Percentiles rank a stretch among this genome's conserved stretches.
phyloP scores from a whole-genome alignment of 805 yeast genomes.

The Starmerella tilneyi region DNA sequence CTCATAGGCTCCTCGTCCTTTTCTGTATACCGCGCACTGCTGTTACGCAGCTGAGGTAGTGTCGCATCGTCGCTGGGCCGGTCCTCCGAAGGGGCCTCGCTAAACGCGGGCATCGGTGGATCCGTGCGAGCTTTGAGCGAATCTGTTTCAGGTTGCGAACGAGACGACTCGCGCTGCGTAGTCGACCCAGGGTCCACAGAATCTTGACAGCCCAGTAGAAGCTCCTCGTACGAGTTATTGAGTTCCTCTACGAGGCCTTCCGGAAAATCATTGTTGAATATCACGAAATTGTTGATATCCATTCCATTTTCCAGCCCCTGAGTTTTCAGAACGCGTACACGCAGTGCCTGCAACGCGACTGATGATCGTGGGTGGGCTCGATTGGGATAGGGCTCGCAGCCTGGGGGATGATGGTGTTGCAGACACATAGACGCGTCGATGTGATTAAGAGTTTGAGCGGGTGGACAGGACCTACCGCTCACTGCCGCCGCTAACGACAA shows the following conservation, averaged over 20 bases:
- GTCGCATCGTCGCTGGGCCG: background rate
- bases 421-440: background rate
- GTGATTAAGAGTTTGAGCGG: no score
- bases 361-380: background rate
- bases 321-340: no score
- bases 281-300: background rate
- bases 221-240: background rate
- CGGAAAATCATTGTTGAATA: background rate
- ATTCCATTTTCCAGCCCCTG: slow-evolving; percentile 2
- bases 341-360: background rate
- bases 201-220: background rate
- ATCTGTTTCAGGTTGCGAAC: no score
- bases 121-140: background rate
- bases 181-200: no score
- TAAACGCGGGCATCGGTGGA: background rate
- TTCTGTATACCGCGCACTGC: background rate
- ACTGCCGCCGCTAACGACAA: no score
- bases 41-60: background rate
- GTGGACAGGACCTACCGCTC: background rate
- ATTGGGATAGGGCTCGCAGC: slow-evolving; percentile 3
- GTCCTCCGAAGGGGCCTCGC: background rate
- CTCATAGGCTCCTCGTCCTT: background rate
- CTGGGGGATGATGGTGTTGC: no score
- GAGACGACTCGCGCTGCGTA: no score
- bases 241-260: slow-evolving; percentile 1